Evolutionary conservation across 148 eudicot genomes (phyloP).

Genomic region (Spergularia bocconei): DNA sequence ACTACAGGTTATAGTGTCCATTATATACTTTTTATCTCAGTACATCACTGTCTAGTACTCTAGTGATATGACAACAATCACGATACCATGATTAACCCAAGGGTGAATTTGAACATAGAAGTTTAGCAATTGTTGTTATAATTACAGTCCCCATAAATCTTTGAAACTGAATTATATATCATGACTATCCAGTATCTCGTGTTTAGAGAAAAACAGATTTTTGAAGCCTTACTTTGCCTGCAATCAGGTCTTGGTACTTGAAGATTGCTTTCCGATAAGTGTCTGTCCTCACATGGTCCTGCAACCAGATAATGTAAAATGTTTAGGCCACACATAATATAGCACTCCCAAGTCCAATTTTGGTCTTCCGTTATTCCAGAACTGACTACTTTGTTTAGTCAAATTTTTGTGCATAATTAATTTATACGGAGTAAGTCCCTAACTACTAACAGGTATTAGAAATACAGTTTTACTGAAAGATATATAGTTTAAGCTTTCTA

Average conservation of each 20-base stretch:
- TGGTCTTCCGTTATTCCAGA: too few relatives aligned
- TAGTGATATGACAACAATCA: not conserved
- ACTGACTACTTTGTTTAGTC: too few relatives aligned
- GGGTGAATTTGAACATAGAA: not conserved
- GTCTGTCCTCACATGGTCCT: constrained; percentile 96
- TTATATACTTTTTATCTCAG: not conserved
- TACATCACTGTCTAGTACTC: not conserved
- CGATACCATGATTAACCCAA: not conserved
- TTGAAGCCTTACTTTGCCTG: constrained; percentile 70
- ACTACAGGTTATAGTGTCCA: not conserved
- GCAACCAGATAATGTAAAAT: constrained; percentile 22
- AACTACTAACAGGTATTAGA: too few relatives aligned
- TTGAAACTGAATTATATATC: too few relatives aligned
- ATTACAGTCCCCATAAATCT: too few relatives aligned
- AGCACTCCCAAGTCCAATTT: not conserved
- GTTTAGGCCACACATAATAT: not conserved
- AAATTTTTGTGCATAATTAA: too few relatives aligned
- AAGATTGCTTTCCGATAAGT: constrained; percentile 84
- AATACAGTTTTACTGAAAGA: too few relatives aligned
- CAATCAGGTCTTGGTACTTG: constrained; percentile 64
- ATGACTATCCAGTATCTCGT: not conserved
- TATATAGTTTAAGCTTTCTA: too few relatives aligned
- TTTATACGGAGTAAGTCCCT: too few relatives aligned
- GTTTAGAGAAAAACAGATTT: constrained; percentile 6
- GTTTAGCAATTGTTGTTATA: not conserved